A percentile compares a stretch with the other conserved stretches of the same genome.
These are phyloP conservation scores for Entamoeba nuttalli DNA, from an alignment of 208 protist genomes.

Conservation along the genomic window DNA sequence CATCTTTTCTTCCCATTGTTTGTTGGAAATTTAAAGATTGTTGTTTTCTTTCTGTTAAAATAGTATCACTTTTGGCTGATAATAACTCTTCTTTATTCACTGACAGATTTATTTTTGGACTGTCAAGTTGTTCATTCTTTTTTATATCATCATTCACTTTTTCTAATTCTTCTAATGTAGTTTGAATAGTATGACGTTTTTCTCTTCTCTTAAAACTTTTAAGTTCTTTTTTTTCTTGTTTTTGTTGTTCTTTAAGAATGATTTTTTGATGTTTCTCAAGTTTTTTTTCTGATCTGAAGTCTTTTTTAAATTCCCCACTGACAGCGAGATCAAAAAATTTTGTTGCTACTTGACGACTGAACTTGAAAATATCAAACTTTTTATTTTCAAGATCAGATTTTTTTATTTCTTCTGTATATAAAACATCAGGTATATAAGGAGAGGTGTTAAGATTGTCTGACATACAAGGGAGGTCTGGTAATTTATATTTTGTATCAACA, in stretches of 20 bases:
- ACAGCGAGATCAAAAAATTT: background rate
- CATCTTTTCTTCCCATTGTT: no score
- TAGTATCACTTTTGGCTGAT: no score
- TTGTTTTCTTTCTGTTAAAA: no score
- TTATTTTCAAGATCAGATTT: background rate
- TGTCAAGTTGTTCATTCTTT: background rate
- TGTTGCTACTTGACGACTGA: background rate
- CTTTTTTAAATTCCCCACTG: background rate
- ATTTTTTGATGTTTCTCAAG: background rate
- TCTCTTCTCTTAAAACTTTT: background rate
- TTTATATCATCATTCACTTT: background rate
- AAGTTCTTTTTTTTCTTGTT: background rate
- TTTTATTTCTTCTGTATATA: background rate
- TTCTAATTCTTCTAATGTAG: background rate
- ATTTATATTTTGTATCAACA: background rate
- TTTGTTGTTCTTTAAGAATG: background rate
- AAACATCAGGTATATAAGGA: background rate
- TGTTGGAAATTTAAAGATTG: no score
- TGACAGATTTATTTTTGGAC: background rate
- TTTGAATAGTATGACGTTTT: background rate
- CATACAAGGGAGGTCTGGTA: background rate
- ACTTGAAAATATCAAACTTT: background rate
- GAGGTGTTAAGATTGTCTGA: background rate
- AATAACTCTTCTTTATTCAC: no score
- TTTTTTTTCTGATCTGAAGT: background rate